Evolutionary conservation across 1,284 basidiomycete species (phyloP).

Genomic region (Fomes fomentarius): DNA sequence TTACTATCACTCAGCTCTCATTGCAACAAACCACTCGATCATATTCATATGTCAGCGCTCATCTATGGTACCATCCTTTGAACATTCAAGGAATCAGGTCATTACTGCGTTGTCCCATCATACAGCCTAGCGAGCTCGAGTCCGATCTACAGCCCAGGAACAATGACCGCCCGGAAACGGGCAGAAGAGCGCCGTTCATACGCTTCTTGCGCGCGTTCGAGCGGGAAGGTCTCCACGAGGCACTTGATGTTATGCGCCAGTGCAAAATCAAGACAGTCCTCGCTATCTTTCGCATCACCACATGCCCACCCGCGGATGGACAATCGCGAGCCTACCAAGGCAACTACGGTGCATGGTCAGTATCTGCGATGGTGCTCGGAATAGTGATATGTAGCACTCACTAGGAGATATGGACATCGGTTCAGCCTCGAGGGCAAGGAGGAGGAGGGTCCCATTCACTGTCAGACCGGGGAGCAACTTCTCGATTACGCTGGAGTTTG

Average conservation of each 20-base stretch:
- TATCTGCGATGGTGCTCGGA: too few relatives aligned
- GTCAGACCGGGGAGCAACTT: conserved; percentile 27
- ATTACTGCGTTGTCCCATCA: too few relatives aligned
- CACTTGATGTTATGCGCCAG: conserved; percentile 25
- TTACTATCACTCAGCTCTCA: too few relatives aligned
- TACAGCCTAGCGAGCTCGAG: neutral
- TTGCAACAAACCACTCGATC: too few relatives aligned
- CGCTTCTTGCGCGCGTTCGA: conserved; percentile 32
- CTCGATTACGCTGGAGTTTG: conserved; percentile 22
- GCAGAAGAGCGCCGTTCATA: conserved; percentile 27
- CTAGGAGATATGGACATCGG: conserved; percentile 14
- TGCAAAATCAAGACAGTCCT: conserved; percentile 26
- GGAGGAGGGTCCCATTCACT: conserved; percentile 26
- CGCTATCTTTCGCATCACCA: conserved; percentile 27
- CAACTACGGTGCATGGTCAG: conserved; percentile 6
- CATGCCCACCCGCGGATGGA: conserved; percentile 28
- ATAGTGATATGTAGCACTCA: too few relatives aligned
- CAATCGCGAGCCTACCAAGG: conserved; percentile 16
- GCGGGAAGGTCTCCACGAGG: conserved; percentile 29
- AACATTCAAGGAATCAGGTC: too few relatives aligned
- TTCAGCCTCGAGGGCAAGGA: conserved; percentile 20
- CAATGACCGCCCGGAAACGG: conserved; percentile 32
- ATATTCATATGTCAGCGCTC: too few relatives aligned
- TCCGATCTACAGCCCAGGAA: conserved; percentile 20
- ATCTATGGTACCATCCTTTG: too few relatives aligned